Evolutionary conservation across 805 yeast species (phyloP).

Genomic region (Starmerella cellae): DNA sequence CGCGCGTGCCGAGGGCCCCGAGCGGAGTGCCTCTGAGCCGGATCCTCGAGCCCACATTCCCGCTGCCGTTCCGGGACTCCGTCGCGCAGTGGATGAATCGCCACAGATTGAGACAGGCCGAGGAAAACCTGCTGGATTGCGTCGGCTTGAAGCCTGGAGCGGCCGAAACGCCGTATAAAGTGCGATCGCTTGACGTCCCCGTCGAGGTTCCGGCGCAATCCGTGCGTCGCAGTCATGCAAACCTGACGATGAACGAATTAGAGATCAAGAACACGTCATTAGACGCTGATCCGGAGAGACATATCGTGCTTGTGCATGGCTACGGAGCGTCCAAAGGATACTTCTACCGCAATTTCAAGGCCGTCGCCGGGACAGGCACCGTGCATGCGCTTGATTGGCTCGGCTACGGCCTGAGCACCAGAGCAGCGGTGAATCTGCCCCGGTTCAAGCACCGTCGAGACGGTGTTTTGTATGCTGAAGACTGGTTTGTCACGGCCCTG

Average conservation of each 20-base stretch:
- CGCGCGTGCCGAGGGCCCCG: slow-evolving; percentile 27
- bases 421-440: slow-evolving; percentile 35
- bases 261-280: slow-evolving; percentile 29
- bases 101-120: slow-evolving; percentile 29
- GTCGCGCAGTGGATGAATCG: slow-evolving; percentile 35
- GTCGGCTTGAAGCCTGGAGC: slow-evolving; percentile 36
- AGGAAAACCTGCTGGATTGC: slow-evolving; percentile 39
- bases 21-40: slow-evolving; percentile 26
- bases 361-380: slow-evolving; percentile 41
- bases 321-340: slow-evolving; percentile 86
- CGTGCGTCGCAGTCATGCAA: neutral
- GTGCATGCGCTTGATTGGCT: slow-evolving; percentile 76
- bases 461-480: slow-evolving; percentile 40
- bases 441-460: slow-evolving; percentile 33
- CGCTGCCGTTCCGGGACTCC: slow-evolving; percentile 30
- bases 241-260: slow-evolving; percentile 54
- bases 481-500: slow-evolving; percentile 52
- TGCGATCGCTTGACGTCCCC: slow-evolving; percentile 30
- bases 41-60: slow-evolving; percentile 25
- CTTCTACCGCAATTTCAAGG: slow-evolving; percentile 56
- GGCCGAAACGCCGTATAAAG: slow-evolving; percentile 16
- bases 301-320: slow-evolving; percentile 71
- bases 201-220: slow-evolving; percentile 4
- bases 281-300: slow-evolving; percentile 29
- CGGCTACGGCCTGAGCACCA: slow-evolving; percentile 81